Evolutionary conservation across 306 rosid genomes (phyloP).

Genomic region (Boehmeria nivea): DNA sequence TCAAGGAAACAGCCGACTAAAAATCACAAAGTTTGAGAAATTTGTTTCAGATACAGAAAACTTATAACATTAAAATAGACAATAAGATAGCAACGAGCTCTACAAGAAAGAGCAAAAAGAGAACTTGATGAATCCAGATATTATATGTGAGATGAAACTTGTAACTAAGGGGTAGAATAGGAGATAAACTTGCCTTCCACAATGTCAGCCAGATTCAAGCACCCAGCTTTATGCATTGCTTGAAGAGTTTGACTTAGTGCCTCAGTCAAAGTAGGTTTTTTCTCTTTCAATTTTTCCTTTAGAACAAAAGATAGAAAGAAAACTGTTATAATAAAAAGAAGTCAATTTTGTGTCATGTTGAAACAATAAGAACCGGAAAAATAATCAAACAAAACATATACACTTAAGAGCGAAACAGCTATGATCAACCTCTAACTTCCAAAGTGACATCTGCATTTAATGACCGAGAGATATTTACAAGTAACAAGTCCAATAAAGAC

Average conservation of each 20-base stretch:
- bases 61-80: too few relatives aligned
- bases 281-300: conserved; percentile 97
- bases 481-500: not conserved
- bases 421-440: not conserved
- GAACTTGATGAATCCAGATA: too few relatives aligned
- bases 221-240: conserved; percentile 88
- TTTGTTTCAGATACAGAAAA: too few relatives aligned
- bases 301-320: conserved; percentile 7
- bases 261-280: conserved; percentile 73
- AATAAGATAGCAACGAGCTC: too few relatives aligned
- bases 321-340: conserved; percentile 5
- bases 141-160: too few relatives aligned
- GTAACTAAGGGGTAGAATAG: conserved; percentile 1
- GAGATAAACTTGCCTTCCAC: conserved; percentile 70
- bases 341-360: not conserved
- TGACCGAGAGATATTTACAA: not conserved
- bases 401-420: not conserved
- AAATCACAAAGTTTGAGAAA: too few relatives aligned
- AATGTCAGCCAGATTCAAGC: conserved; percentile 68
- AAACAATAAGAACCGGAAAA: too few relatives aligned
- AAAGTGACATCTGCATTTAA: not conserved
- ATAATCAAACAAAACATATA: not conserved
- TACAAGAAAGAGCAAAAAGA: too few relatives aligned
- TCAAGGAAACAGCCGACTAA: too few relatives aligned
- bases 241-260: conserved; percentile 84